Percentiles rank a stretch among this genome's conserved stretches.
phyloP scores from a whole-genome alignment of 179 eudicot species.

The Beta macrorhiza region DNA sequence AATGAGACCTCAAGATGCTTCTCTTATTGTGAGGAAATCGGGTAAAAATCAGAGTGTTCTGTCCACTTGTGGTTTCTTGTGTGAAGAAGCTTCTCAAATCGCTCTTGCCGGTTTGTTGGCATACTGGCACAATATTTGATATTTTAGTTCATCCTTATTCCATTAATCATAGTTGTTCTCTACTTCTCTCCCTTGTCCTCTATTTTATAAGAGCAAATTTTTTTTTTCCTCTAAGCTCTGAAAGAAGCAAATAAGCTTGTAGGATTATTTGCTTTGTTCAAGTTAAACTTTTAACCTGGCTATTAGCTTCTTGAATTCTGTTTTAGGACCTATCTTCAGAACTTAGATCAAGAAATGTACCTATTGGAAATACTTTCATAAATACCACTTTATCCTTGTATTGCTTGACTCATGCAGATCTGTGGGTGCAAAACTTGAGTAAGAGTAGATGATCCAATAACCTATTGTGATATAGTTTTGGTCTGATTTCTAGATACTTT shows the following conservation, averaged over 20 bases:
- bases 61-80: neutral
- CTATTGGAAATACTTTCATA: neutral
- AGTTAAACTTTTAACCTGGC: neutral
- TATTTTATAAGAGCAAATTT: neutral
- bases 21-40: neutral
- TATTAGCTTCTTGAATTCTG: neutral
- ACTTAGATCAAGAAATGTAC: neutral
- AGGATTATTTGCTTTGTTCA: neutral
- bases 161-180: neutral
- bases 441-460: too few species aligned
- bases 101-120: too few species aligned
- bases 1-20: neutral
- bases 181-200: too few species aligned
- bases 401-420: too few species aligned
- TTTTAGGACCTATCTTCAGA: neutral
- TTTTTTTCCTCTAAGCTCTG: neutral
- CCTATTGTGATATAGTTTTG: too few species aligned
- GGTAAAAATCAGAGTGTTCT: neutral
- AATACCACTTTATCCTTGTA: neutral
- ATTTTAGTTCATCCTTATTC: too few species aligned
- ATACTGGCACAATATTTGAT: too few species aligned
- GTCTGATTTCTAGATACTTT: neutral
- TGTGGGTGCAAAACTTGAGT: too few species aligned
- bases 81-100: neutral
- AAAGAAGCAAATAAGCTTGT: neutral